Conservation (phyloP, 306 rosid species). For the Medicago ruthenica region DNA sequence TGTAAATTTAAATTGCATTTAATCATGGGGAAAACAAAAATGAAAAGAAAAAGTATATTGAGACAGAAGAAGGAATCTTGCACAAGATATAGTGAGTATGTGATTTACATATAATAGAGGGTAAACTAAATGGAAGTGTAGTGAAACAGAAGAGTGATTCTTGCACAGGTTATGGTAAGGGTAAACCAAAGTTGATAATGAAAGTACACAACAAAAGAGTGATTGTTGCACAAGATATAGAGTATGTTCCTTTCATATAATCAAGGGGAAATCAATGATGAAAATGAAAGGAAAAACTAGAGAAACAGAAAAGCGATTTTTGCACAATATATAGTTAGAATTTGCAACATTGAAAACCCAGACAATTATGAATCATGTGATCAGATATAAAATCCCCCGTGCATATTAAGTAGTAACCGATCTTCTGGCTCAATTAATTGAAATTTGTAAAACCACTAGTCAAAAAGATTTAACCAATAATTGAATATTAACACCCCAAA, state of each 20-base stretch:
- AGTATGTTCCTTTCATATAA: background rate
- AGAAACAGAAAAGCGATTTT: background rate
- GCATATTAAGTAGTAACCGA: background rate
- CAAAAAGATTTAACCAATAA: slow-evolving; percentile 1
- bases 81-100: background rate
- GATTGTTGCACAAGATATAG: slow-evolving; percentile 10
- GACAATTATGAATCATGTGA: slow-evolving; percentile 7
- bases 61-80: background rate
- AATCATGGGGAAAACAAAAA: slow-evolving; percentile 6
- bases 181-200: background rate
- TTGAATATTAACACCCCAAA: slow-evolving; percentile 16
- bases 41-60: background rate
- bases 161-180: slow-evolving; percentile 1
- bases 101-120: background rate
- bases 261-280: slow-evolving; percentile 1
- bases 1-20: slow-evolving; percentile 15
- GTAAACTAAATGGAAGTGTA: slow-evolving; percentile 7
- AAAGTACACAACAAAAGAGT: background rate
- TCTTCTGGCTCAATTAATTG: background rate
- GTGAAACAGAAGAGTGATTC: background rate
- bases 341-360: slow-evolving; percentile 16
- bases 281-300: background rate
- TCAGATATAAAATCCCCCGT: background rate
- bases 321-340: background rate
- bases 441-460: background rate